Evolutionary conservation across 805 yeast species (phyloP).

Genomic region (Candida arabinofermentans): DNA sequence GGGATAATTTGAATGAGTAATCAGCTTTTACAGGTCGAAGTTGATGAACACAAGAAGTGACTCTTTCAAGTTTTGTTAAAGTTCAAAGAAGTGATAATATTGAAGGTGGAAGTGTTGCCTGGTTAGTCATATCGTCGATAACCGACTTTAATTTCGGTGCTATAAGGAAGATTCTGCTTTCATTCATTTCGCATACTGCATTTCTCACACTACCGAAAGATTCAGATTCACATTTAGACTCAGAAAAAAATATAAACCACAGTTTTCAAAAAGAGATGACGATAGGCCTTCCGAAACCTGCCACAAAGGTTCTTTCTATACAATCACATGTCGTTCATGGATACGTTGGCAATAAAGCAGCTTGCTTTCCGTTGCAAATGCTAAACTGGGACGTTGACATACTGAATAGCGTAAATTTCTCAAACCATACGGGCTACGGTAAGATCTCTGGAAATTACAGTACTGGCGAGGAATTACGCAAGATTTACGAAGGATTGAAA

Average conservation of each 20-base stretch:
- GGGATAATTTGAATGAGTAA: background rate
- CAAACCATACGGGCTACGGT: slow-evolving; percentile 73
- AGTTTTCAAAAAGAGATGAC: background rate
- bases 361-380: slow-evolving; percentile 60
- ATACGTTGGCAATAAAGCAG: slow-evolving; percentile 66
- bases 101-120: too few species aligned
- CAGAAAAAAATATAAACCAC: background rate
- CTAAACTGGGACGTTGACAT: slow-evolving; percentile 70
- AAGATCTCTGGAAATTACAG: slow-evolving; percentile 45
- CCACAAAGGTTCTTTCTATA: slow-evolving; percentile 42
- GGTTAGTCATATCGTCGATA: too few species aligned
- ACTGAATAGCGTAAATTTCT: slow-evolving; percentile 59
- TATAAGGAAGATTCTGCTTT: too few species aligned
- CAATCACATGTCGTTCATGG: slow-evolving; percentile 75
- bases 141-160: too few species aligned
- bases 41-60: too few species aligned
- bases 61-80: too few species aligned
- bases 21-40: too few species aligned
- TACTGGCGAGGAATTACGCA: slow-evolving; percentile 36
- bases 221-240: too few species aligned
- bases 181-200: too few species aligned
- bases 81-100: too few species aligned
- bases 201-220: too few species aligned
- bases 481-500: slow-evolving; percentile 36
- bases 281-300: slow-evolving; percentile 2